A percentile compares a stretch with the other conserved stretches of the same genome.
Evolutionary conservation across 1,139 yeast genomes (phyloP).

Genomic region (Nakaseomyces kungkrabaensis): DNA sequence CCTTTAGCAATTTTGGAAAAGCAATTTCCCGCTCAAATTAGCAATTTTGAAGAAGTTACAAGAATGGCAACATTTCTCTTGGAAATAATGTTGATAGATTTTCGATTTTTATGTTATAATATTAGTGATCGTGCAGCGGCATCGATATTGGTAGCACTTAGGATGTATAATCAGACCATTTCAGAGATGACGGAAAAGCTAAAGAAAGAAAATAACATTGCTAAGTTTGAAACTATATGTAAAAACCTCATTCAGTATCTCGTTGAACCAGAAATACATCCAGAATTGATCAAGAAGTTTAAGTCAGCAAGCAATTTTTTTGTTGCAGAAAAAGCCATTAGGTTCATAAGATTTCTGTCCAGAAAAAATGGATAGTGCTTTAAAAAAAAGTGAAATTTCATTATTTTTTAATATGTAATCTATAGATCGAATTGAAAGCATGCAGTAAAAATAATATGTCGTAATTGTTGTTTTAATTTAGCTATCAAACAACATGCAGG

Average conservation of each 20-base stretch:
- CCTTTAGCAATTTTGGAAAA: not conserved
- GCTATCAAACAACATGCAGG: not conserved
- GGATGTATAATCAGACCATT: not conserved
- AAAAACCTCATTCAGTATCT: not conserved
- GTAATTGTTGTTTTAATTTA: not conserved
- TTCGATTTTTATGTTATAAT: not conserved
- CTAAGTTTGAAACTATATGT: not conserved
- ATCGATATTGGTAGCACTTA: not conserved
- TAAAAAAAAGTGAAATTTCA: not conserved
- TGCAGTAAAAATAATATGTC: not conserved
- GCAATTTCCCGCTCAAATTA: not conserved
- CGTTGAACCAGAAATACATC: constrained; percentile 1
- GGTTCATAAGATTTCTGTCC: not conserved
- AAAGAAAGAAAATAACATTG: not conserved
- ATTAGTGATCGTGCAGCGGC: not conserved
- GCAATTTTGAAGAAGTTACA: not conserved
- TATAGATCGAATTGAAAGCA: not conserved
- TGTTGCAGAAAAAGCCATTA: not conserved
- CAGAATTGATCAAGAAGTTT: not conserved
- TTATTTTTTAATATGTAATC: not conserved
- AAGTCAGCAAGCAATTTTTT: not conserved
- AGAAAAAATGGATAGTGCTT: not conserved
- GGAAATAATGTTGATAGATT: not conserved
- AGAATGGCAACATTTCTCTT: not conserved
- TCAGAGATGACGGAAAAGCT: not conserved